These are phyloP conservation scores for Alliaria petiolata DNA, from an alignment of 345 rosid species.

Conservation along the genomic window DNA sequence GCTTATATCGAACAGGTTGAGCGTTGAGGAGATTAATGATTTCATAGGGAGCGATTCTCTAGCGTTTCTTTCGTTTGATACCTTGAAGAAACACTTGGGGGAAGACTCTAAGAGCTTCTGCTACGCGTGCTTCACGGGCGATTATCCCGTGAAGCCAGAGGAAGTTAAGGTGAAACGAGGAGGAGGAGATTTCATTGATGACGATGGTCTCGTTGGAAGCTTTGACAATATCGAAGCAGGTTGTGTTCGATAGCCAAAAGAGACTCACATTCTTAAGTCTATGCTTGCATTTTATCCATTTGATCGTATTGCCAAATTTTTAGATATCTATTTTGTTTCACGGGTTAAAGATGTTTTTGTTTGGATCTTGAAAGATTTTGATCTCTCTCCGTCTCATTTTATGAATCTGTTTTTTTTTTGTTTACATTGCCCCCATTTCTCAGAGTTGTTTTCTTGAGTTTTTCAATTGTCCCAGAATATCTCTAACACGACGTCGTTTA, in stretches of 20 bases:
- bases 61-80: conserved; percentile 65
- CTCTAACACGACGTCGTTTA: too few relatives aligned
- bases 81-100: conserved; percentile 56
- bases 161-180: conserved; percentile 76
- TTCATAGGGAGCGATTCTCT: conserved; percentile 82
- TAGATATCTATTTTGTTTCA: neutral
- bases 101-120: conserved; percentile 56
- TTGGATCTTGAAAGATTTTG: neutral
- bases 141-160: conserved; percentile 74
- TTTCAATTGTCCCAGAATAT: too few relatives aligned
- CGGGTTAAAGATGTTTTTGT: neutral
- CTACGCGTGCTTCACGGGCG: conserved; percentile 91
- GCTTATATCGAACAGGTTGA: conserved; percentile 86
- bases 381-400: neutral
- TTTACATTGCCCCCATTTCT: too few relatives aligned
- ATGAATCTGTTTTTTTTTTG: neutral
- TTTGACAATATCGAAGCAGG: conserved; percentile 67
- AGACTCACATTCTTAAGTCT: neutral
- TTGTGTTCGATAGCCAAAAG: conserved; percentile 47
- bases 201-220: conserved; percentile 74
- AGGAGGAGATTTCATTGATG: conserved; percentile 91
- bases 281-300: neutral
- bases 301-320: neutral
- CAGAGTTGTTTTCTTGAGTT: too few relatives aligned
- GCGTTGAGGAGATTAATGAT: conserved; percentile 67